phyloP scores from a whole-genome alignment of 768 basidiomycete species.

The Clitopilus passeckerianus region DNA sequence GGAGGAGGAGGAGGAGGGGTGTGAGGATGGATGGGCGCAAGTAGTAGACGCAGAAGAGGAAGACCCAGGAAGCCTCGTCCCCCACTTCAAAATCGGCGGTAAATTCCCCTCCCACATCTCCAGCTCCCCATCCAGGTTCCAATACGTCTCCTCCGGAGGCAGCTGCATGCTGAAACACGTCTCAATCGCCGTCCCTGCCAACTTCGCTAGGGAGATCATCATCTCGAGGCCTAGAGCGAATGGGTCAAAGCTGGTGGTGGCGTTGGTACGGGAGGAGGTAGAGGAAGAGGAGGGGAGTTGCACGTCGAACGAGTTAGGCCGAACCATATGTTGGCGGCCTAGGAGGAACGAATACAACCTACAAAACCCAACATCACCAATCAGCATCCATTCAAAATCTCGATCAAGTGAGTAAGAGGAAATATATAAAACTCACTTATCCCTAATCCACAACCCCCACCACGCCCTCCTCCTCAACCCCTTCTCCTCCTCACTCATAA shows the following conservation, averaged over 20 bases:
- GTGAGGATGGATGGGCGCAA: background rate
- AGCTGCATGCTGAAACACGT: constrained; percentile 31
- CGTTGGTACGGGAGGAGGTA: constrained; percentile 21
- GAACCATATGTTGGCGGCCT: constrained; percentile 39
- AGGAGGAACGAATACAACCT: constrained; percentile 40
- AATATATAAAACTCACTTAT: constrained; percentile 27
- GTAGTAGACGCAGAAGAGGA: background rate
- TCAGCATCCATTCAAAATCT: too few relatives aligned
- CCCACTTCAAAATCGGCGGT: constrained; percentile 30
- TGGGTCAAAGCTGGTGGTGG: constrained; percentile 26
- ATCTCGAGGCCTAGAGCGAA: constrained; percentile 30
- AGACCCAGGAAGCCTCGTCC: constrained; percentile 10
- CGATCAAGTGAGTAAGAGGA: background rate
- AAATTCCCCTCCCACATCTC: constrained; percentile 38
- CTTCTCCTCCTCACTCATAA: constrained; percentile 38
- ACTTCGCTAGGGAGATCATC: constrained; percentile 30
- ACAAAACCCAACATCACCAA: constrained; percentile 3
- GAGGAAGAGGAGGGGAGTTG: constrained; percentile 5
- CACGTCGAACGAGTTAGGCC: constrained; percentile 30
- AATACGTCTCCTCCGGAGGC: constrained; percentile 29
- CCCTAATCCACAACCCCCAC: constrained; percentile 38
- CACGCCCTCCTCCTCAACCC: constrained; percentile 34
- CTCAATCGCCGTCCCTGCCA: constrained; percentile 36
- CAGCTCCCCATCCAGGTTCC: constrained; percentile 37
- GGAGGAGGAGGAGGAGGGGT: background rate